Conservation (phyloP, 2,329 filamentous ascomycete genomes). For the Penicillium carneum region DNA sequence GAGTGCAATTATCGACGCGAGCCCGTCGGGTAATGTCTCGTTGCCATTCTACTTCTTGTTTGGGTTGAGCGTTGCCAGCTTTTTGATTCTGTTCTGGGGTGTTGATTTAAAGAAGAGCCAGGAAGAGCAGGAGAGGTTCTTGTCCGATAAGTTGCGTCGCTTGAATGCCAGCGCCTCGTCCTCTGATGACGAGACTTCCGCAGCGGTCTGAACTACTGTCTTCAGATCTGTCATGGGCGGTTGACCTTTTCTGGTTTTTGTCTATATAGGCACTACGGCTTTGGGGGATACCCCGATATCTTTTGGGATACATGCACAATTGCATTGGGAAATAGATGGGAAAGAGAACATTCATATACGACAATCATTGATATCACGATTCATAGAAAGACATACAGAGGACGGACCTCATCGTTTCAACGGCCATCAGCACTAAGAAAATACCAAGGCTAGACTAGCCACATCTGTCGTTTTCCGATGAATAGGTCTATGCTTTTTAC, state of each 20-base stretch:
- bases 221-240: neutral
- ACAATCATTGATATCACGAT: no score
- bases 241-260: neutral
- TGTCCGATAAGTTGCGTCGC: constrained; percentile 48
- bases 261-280: neutral
- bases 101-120: constrained; percentile 69
- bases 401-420: neutral
- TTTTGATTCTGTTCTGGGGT: constrained; percentile 61
- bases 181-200: constrained; percentile 9
- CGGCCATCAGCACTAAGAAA: no score
- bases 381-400: neutral
- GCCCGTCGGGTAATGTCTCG: constrained; percentile 61
- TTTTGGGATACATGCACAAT: neutral
- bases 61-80: constrained; percentile 64
- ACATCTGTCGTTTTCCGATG: no score
- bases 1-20: constrained; percentile 71
- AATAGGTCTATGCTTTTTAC: no score
- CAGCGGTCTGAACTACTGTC: constrained; percentile 5
- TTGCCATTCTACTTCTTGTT: constrained; percentile 73
- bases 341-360: neutral
- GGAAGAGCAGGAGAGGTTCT: constrained; percentile 64
- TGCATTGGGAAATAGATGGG: no score
- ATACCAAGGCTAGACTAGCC: no score
- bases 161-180: constrained; percentile 19
- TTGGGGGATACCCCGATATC: neutral